Percentiles rank a stretch among this genome's conserved stretches.
phyloP scores from a whole-genome alignment of 139 green algal species.

The Closterium sp. region DNA sequence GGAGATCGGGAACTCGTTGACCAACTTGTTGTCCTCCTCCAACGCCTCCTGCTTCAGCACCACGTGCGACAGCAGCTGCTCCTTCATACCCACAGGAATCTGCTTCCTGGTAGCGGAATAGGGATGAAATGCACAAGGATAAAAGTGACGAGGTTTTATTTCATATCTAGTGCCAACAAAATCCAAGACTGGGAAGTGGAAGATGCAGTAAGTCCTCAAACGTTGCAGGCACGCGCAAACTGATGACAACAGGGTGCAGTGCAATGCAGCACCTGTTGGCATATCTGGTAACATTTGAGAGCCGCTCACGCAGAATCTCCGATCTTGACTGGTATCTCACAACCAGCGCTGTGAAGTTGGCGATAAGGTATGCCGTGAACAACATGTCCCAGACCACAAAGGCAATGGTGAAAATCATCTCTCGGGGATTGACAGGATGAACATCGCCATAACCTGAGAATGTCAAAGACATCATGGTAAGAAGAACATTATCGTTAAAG shows the following conservation, averaged over 20 bases:
- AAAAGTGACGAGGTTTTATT: no score
- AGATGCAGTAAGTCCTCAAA: no score
- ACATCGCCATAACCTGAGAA: constrained; percentile 42
- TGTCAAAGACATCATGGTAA: no score
- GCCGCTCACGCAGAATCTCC: constrained; percentile 4
- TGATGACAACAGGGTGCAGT: background rate
- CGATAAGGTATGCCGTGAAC: constrained; percentile 29
- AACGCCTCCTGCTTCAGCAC: constrained; percentile 10
- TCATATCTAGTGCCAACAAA: no score
- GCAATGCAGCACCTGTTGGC: constrained; percentile 8
- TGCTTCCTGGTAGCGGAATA: background rate
- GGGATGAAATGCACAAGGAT: no score
- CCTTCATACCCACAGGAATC: background rate
- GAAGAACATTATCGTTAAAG: background rate
- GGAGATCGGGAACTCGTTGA: constrained; percentile 20
- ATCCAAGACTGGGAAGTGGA: no score
- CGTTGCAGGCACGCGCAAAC: background rate
- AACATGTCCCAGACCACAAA: constrained; percentile 29
- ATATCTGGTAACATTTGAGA: constrained; percentile 15
- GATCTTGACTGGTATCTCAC: constrained; percentile 7
- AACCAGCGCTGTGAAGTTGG: constrained; percentile 36
- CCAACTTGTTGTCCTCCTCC: constrained; percentile 3
- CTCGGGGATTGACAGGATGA: constrained; percentile 32
- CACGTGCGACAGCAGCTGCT: background rate
- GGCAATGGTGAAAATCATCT: constrained; percentile 35